A percentile compares a stretch with the other conserved stretches of the same genome.
These are phyloP conservation scores for Pichia heedii DNA, from an alignment of 805 yeast species.

Conservation along the genomic window DNA sequence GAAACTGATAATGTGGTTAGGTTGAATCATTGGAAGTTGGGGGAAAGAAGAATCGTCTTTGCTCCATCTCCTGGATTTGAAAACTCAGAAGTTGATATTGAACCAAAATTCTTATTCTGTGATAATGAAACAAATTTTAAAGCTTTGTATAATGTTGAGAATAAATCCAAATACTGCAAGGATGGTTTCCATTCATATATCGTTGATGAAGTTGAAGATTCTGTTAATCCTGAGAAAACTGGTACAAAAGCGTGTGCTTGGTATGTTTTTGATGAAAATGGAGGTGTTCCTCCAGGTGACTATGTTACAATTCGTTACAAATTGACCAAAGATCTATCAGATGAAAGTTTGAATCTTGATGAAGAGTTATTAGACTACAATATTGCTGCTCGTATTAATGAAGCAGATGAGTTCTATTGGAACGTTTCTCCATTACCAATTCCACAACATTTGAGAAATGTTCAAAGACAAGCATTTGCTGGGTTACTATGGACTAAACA, in stretches of 20 bases:
- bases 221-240: constrained; percentile 55
- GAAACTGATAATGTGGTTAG: constrained; percentile 40
- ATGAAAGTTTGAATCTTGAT: constrained; percentile 39
- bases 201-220: constrained; percentile 47
- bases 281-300: constrained; percentile 80
- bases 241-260: constrained; percentile 88
- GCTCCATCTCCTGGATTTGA: constrained; percentile 77
- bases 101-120: constrained; percentile 71
- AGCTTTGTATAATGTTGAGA: constrained; percentile 55
- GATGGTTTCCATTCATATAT: constrained; percentile 88
- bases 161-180: constrained; percentile 55
- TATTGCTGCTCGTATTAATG: constrained; percentile 65
- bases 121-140: constrained; percentile 79
- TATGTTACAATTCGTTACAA: constrained; percentile 78
- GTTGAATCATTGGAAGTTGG: constrained; percentile 61
- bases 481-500: constrained; percentile 93
- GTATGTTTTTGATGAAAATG: constrained; percentile 66
- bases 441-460: constrained; percentile 65
- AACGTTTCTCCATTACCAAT: constrained; percentile 78
- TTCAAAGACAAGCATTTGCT: constrained; percentile 91
- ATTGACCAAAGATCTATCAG: constrained; percentile 30
- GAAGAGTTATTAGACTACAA: constrained; percentile 65
- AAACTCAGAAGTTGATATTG: constrained; percentile 55
- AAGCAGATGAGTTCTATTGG: constrained; percentile 92
- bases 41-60: constrained; percentile 55